Evolutionary conservation across 2,329 filamentous ascomycete genomes (phyloP), one percentile per base, ranked within the genome.

Genomic region (Fusarium camptoceras): DNA sequence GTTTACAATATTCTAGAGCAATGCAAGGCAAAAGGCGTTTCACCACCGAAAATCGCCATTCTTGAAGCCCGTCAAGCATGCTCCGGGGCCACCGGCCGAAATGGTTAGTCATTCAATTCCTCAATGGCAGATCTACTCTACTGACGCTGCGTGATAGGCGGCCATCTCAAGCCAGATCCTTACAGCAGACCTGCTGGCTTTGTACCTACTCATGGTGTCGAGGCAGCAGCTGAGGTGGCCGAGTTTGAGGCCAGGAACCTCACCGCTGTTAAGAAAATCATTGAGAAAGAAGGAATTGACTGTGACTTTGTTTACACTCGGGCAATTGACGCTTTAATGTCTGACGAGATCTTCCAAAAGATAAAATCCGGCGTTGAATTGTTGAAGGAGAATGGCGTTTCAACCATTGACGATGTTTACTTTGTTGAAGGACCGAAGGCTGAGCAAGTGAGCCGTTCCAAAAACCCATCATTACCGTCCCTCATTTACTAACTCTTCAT

Each of bases 11-110:
- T 59, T 5, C 8, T 59, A 2, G 56, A 59, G n/a, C 39, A 46
- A 3, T 59, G 30, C 14, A 56, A 56, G 3, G 8, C 41, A 4
- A 41, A 3, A 4, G 10, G 30, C 1, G 22, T 39, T 8, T 7
- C 39, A 8, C 6, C 30, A 1, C 56, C 56, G 1, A 56, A 8
- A 12, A 56, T 56, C 28, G 56, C 16, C 6, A 59, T 59, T 18
- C n/a, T 59, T n/a, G 56, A 59, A 46, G 56, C 56, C 8, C 56
- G 56, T 0, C 56, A 59, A 46, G 50, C 30, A 18, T 59, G 56
- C 12, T 59, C 56, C 8, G 56, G 56, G 14, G 56, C 56, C 0
- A 59, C 56, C 1, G 56, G 56, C 12, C 56, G 56, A 4, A 59
- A 59, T 39, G 56, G 49, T 46, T 24, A 5, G 6, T 22, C 3